Conservation (phyloP, 2,329 filamentous ascomycete species). For the Paecilomyces dactylethromorphus region DNA sequence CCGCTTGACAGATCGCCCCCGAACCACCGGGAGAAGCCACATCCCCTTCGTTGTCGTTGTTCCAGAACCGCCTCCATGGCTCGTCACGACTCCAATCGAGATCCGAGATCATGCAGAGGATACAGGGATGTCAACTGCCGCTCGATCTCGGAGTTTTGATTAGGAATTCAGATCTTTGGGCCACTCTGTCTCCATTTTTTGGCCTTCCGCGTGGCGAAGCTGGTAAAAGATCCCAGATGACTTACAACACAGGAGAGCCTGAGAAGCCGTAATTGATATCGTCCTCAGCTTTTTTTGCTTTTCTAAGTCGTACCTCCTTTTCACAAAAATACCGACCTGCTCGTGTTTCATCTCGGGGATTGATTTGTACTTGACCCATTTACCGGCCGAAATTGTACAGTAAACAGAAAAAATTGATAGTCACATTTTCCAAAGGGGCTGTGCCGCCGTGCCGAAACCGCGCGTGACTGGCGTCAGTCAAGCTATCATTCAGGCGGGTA, state of each 20-base stretch:
- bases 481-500: background rate
- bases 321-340: background rate
- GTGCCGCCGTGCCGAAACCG: background rate
- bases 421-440: background rate
- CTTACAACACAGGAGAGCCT: background rate
- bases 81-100: background rate
- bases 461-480: background rate
- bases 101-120: background rate
- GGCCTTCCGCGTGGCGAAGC: background rate
- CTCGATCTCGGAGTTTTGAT: background rate
- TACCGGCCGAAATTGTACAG: background rate
- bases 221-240: background rate
- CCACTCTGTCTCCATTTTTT: background rate
- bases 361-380: background rate
- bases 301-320: background rate
- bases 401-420: background rate
- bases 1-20: slow-evolving; percentile 2
- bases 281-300: too few species aligned
- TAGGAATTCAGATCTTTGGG: background rate
- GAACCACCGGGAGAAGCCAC: background rate
- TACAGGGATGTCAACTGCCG: background rate
- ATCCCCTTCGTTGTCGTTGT: background rate
- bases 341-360: background rate
- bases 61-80: background rate
- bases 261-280: too few species aligned